Conservation (phyloP, 768 basidiomycete species). For the Leccinum variicolor region DNA sequence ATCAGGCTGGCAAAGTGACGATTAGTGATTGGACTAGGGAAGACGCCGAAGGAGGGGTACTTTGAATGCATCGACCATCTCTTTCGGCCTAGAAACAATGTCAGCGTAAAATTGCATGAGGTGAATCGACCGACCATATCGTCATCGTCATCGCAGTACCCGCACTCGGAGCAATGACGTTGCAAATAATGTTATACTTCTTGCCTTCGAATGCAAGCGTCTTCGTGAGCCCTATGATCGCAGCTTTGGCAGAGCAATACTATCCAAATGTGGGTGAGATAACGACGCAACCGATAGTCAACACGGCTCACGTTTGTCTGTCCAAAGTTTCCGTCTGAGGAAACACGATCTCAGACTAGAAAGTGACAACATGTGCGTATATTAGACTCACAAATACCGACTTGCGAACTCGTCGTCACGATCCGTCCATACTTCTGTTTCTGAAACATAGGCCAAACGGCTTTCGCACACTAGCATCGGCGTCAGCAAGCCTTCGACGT, state of each 20-base stretch:
- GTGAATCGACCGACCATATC: conserved; percentile 47
- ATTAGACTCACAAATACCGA: conserved; percentile 78
- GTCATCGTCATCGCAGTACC: conserved; percentile 92
- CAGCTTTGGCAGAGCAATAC: conserved; percentile 94
- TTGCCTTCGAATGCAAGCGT: conserved; percentile 88
- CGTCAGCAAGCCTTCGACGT: not conserved
- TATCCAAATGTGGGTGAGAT: conserved; percentile 22
- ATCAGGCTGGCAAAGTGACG: conserved; percentile 57
- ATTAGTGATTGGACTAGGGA: not conserved
- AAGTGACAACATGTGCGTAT: not conserved
- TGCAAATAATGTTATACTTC: conserved; percentile 88
- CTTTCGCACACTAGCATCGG: conserved; percentile 73
- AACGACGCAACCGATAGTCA: not conserved
- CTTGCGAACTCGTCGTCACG: conserved; percentile 89
- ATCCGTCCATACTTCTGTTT: conserved; percentile 96
- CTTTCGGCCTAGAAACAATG: conserved; percentile 54
- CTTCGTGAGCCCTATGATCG: conserved; percentile 85
- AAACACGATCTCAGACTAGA: not conserved
- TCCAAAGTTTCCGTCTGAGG: conserved; percentile 89
- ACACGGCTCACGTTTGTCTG: conserved; percentile 70
- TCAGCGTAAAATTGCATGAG: not conserved
- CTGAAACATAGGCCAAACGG: conserved; percentile 95
- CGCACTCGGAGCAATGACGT: conserved; percentile 82
- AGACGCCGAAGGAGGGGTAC: conserved; percentile 30
- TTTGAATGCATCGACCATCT: conserved; percentile 89